These are phyloP conservation scores for Aspergillus ochraceoroseus DNA, from an alignment of 2,329 filamentous ascomycete species.

Conservation along the genomic window DNA sequence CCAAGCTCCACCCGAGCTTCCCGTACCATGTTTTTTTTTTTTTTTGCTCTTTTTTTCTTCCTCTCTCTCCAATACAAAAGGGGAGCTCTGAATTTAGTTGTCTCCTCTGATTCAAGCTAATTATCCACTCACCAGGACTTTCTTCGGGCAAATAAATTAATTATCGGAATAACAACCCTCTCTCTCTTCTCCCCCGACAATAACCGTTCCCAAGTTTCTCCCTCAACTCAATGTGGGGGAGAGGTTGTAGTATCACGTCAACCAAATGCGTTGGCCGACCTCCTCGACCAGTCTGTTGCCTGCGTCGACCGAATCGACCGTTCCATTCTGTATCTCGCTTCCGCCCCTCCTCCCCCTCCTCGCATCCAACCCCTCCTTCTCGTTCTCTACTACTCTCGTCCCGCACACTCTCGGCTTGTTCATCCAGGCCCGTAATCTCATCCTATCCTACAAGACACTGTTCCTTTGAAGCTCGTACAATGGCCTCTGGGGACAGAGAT, in stretches of 20 bases:
- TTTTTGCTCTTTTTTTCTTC: conserved; percentile 9
- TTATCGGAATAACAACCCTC: conserved; percentile 21
- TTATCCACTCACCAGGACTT: no score
- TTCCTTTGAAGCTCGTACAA: conserved; percentile 41
- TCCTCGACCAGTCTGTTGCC: conserved; percentile 24
- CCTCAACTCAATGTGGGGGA: conserved; percentile 33
- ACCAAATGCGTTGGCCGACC: conserved; percentile 26
- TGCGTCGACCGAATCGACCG: conserved; percentile 25
- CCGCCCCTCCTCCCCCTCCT: conserved; percentile 21
- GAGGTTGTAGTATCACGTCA: conserved; percentile 31
- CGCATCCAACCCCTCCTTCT: conserved; percentile 18
- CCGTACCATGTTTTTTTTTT: conserved; percentile 2
- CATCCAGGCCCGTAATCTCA: conserved; percentile 17
- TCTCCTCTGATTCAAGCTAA: conserved; percentile 5
- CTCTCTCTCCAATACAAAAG: not conserved
- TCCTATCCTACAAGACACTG: conserved; percentile 32
- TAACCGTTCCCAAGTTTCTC: conserved; percentile 7
- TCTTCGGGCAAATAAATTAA: no score
- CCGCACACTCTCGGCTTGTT: conserved; percentile 15
- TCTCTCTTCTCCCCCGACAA: not conserved
- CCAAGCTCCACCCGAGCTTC: conserved; percentile 33
- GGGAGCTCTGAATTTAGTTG: no score
- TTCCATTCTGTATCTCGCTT: conserved; percentile 22
- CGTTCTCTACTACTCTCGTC: conserved; percentile 12
- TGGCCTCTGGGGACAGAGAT: conserved; percentile 44